Conservation (phyloP, 2,329 filamentous ascomycete species). For the Fulvia fulva region DNA sequence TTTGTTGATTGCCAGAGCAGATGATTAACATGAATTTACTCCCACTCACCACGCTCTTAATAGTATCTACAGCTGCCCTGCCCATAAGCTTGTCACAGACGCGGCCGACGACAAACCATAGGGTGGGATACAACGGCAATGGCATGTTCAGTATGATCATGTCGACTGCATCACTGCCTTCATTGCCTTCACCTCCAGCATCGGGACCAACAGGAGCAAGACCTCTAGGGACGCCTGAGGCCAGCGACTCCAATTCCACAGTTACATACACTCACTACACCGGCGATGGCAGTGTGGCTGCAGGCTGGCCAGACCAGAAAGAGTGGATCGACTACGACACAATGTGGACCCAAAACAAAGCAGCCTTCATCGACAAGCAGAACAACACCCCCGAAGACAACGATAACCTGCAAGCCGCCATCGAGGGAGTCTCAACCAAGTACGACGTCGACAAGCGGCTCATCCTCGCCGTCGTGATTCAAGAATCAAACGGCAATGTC, state of each 20-base stretch:
- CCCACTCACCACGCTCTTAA: not conserved
- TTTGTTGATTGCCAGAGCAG: not conserved
- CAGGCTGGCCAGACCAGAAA: conserved; percentile 7
- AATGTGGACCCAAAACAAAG: conserved; percentile 2
- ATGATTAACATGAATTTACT: not conserved
- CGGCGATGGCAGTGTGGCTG: conserved; percentile 2
- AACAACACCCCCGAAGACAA: conserved; percentile 29
- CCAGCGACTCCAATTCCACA: not conserved
- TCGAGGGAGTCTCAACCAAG: conserved; percentile 30
- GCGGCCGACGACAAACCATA: not conserved
- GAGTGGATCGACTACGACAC: conserved; percentile 5
- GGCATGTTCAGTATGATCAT: not conserved
- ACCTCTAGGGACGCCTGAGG: not conserved
- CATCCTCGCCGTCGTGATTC: conserved; percentile 43
- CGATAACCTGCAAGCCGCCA: conserved; percentile 36
- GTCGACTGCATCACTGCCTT: not conserved
- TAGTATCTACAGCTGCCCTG: not conserved
- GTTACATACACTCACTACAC: conserved; percentile 7
- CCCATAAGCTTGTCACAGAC: not conserved
- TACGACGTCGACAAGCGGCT: conserved; percentile 39
- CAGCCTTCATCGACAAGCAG: not conserved
- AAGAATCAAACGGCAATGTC: conserved; percentile 45
- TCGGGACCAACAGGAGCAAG: not conserved
- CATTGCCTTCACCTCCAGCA: not conserved
- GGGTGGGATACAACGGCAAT: not conserved